Evolutionary conservation across 257 asterid species (phyloP).

Genomic region (Penstemon davidsonii): DNA sequence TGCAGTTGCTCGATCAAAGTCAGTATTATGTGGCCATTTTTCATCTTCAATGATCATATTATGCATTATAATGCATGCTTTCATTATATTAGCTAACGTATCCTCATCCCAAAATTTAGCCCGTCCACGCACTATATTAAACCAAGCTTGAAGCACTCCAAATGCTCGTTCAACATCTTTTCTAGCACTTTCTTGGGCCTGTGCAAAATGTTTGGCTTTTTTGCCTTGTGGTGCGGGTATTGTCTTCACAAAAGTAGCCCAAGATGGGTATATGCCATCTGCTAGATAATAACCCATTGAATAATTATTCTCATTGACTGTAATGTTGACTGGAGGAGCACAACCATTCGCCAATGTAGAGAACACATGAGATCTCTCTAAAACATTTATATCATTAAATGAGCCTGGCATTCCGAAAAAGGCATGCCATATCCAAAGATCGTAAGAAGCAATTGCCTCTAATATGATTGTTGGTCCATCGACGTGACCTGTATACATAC

Average conservation of each 20-base stretch:
- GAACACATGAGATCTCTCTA: conserved; percentile 17
- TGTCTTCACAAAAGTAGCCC: conserved; percentile 15
- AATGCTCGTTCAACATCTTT: conserved; percentile 17
- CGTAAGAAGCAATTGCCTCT: no score
- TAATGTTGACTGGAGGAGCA: conserved; percentile 3
- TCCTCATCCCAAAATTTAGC: not conserved
- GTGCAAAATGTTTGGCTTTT: not conserved
- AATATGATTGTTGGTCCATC: no score
- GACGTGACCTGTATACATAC: no score
- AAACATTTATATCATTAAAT: conserved; percentile 4
- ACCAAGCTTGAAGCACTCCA: conserved; percentile 5
- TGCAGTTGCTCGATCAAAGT: not conserved
- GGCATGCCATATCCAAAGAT: conserved; percentile 28
- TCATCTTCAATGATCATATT: conserved; percentile 10
- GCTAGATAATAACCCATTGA: conserved; percentile 11
- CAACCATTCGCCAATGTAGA: not conserved
- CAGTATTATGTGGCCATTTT: not conserved
- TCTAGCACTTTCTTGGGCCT: not conserved
- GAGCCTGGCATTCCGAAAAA: conserved; percentile 16
- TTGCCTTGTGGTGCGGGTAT: not conserved
- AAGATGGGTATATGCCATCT: not conserved
- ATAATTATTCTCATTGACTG: conserved; percentile 7
- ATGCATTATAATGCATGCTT: conserved; percentile 3
- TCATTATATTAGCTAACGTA: not conserved
- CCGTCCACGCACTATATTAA: not conserved